Conservation (phyloP, 345 rosid genomes). For the Pistacia atlantica region DNA sequence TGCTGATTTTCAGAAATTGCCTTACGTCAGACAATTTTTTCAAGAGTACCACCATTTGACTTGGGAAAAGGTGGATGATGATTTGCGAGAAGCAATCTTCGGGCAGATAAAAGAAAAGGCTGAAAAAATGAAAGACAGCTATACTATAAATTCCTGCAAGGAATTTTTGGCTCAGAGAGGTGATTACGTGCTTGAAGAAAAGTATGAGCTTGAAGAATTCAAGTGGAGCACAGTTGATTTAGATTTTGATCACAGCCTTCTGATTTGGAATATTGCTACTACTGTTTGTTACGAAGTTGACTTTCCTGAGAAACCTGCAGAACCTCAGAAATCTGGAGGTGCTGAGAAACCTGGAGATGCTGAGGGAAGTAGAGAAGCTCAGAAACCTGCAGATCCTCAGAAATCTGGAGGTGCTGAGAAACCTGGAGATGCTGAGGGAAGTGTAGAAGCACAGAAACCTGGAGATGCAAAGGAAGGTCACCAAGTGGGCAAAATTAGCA, state of each 20-base stretch:
- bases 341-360: no score
- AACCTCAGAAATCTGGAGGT: neutral
- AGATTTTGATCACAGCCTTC: slow-evolving; percentile 25
- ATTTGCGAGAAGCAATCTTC: neutral
- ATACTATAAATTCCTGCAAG: neutral
- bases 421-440: neutral
- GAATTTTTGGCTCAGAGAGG: slow-evolving; percentile 18
- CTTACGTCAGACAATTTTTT: no score
- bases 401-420: no score
- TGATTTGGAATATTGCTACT: slow-evolving; percentile 34
- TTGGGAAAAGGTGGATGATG: no score
- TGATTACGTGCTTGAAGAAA: slow-evolving; percentile 8
- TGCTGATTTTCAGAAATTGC: no score
- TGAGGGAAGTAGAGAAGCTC: no score
- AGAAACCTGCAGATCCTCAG: no score
- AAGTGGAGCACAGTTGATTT: slow-evolving; percentile 22
- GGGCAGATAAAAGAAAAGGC: neutral
- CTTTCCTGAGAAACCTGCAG: neutral
- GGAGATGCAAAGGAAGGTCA: neutral
- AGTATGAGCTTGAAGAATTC: neutral
- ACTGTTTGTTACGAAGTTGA: neutral
- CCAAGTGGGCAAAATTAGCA: neutral
- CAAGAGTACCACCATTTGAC: no score
- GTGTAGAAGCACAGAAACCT: neutral
- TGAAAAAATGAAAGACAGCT: neutral